These are phyloP conservation scores for Pulveroboletus sp. DNA, from an alignment of 768 basidiomycete genomes.

Conservation along the genomic window DNA sequence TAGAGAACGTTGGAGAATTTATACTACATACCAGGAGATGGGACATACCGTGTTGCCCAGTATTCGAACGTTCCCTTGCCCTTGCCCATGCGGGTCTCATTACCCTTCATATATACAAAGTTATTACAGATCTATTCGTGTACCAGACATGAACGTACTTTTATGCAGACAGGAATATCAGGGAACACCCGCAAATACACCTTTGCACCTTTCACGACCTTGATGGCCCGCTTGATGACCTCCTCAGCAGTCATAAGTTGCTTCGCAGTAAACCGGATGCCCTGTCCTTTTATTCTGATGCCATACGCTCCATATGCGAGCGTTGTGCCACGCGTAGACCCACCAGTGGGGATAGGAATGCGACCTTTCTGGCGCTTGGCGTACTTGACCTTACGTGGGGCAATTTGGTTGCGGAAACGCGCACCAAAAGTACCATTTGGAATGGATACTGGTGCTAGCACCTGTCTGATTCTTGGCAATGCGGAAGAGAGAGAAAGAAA, in stretches of 20 bases:
- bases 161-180: constrained; percentile 95
- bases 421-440: constrained; percentile 19
- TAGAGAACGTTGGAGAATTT: constrained; percentile 26
- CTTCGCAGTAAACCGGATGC: constrained; percentile 79
- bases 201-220: constrained; percentile 82
- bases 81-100: constrained; percentile 99
- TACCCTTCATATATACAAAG: constrained; percentile 53
- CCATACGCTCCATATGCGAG: constrained; percentile 92
- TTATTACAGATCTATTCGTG: background rate
- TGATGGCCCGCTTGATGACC: constrained; percentile 85
- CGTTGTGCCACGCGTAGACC: constrained; percentile 90
- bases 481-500: constrained; percentile 14
- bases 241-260: constrained; percentile 85
- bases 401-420: constrained; percentile 55
- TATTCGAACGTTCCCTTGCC: constrained; percentile 97
- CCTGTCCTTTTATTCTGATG: constrained; percentile 79
- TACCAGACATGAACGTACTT: constrained; percentile 45
- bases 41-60: constrained; percentile 82
- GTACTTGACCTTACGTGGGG: constrained; percentile 79
- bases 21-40: background rate
- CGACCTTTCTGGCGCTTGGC: constrained; percentile 88
- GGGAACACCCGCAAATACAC: constrained; percentile 90
- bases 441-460: constrained; percentile 5
- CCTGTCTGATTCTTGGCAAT: constrained; percentile 13
- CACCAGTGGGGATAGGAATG: constrained; percentile 80